These are phyloP conservation scores for Fusarium incarnatum DNA, from an alignment of 2,329 filamentous ascomycete species.

Conservation along the genomic window DNA sequence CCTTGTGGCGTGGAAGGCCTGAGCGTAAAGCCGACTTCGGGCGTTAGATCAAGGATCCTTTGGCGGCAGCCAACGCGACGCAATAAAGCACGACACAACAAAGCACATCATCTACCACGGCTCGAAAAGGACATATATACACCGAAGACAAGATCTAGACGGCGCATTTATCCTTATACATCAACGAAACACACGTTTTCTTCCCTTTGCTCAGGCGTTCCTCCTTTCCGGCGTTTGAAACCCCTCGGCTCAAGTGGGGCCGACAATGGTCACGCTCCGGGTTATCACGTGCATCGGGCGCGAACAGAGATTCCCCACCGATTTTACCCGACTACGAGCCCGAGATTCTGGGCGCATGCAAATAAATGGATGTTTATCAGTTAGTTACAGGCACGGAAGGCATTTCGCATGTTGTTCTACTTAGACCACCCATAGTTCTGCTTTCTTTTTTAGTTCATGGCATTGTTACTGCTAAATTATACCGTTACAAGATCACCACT, in stretches of 20 bases:
- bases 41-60: conserved; percentile 1
- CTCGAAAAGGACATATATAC: neutral
- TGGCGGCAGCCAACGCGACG: conserved; percentile 9
- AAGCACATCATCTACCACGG: neutral
- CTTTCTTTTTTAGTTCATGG: conserved; percentile 23
- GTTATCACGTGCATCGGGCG: conserved; percentile 33
- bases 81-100: conserved; percentile 1
- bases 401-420: conserved; percentile 11
- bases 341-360: neutral
- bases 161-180: neutral
- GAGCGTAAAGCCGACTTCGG: conserved; percentile 36
- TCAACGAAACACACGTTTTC: conserved; percentile 11
- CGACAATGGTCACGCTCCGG: conserved; percentile 30
- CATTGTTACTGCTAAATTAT: conserved; percentile 24
- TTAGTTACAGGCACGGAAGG: conserved; percentile 4
- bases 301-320: conserved; percentile 2
- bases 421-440: conserved; percentile 32
- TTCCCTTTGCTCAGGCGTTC: conserved; percentile 24
- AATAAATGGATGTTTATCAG: conserved; percentile 1
- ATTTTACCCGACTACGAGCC: conserved; percentile 20
- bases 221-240: conserved; percentile 31
- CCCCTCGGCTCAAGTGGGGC: conserved; percentile 32
- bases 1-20: conserved; percentile 38
- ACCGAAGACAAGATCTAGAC: neutral
- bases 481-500: conserved; percentile 1